Percentiles rank a stretch among this genome's conserved stretches.
Evolutionary conservation across 306 rosid species (phyloP).

Genomic region (Lagenaria siceraria): DNA sequence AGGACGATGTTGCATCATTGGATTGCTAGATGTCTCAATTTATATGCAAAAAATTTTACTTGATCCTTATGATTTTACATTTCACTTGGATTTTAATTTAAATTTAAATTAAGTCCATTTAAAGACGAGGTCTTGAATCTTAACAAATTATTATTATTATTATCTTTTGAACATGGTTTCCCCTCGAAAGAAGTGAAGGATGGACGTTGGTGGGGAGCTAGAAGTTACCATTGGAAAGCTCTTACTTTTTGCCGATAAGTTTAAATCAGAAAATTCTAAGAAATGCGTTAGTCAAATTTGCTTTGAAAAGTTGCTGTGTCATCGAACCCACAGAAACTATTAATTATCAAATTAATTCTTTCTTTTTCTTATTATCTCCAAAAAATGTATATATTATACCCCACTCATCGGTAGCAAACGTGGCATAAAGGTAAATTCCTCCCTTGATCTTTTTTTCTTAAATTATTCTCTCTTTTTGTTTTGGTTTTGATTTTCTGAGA

Average conservation of each 20-base stretch:
- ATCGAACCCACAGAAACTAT: not conserved
- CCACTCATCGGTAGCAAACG: not conserved
- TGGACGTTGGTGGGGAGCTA: not conserved
- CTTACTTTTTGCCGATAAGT: not conserved
- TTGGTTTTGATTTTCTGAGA: not conserved
- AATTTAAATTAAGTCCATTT: no score
- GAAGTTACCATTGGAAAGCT: conserved; percentile 1
- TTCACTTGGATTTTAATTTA: no score
- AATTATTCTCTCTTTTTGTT: not conserved
- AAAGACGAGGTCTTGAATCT: not conserved
- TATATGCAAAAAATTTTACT: no score
- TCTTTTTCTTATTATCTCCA: not conserved
- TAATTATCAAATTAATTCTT: not conserved
- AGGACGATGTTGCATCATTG: no score
- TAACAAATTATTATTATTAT: not conserved
- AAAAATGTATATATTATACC: not conserved
- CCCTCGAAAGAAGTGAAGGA: not conserved
- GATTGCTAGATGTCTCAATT: no score
- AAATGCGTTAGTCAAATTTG: not conserved
- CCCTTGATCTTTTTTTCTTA: not conserved
- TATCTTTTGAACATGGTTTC: not conserved
- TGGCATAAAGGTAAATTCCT: not conserved
- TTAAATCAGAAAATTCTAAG: not conserved
- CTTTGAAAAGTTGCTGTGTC: not conserved
- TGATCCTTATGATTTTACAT: no score